A percentile compares a stretch with the other conserved stretches of the same genome.
Evolutionary conservation across 1,284 basidiomycete genomes (phyloP).

Genomic region (Malassezia slooffiae): DNA sequence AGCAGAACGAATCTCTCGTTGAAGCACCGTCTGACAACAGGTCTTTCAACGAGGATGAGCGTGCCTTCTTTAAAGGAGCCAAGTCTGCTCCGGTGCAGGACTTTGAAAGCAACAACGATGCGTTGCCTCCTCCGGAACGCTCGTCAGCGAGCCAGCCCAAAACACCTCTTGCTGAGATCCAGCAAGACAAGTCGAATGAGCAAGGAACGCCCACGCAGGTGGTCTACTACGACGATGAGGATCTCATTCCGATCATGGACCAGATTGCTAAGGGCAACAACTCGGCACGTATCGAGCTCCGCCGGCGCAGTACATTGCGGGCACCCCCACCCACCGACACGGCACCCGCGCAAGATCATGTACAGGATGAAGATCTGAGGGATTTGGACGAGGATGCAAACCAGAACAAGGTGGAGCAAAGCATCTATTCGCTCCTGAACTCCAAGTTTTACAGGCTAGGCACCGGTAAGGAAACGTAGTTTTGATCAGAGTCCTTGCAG

Average conservation of each 20-base stretch:
- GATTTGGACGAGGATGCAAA: too few species aligned
- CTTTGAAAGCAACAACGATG: neutral
- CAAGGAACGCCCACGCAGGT: conserved; percentile 12
- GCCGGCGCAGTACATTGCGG: conserved; percentile 5
- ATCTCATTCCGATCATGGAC: conserved; percentile 14
- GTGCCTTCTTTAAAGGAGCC: conserved; percentile 7
- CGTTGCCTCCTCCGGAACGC: neutral
- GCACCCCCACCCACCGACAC: too few species aligned
- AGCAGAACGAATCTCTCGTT: neutral
- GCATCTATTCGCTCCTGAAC: too few species aligned
- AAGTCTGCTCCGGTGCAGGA: neutral
- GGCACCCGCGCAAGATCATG: too few species aligned
- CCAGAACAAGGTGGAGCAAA: too few species aligned
- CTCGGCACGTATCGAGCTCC: conserved; percentile 15
- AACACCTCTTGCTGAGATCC: neutral
- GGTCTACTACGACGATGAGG: conserved; percentile 15
- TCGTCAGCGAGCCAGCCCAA: neutral
- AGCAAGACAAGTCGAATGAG: too few species aligned
- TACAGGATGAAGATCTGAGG: too few species aligned
- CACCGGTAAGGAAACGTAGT: too few species aligned
- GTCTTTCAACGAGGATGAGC: neutral
- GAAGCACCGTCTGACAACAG: neutral
- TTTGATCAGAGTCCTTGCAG: too few species aligned
- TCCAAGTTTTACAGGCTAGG: too few species aligned
- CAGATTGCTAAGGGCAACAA: conserved; percentile 13